Percentiles rank a stretch among this genome's conserved stretches.
These are phyloP conservation scores for Fusarium concolor DNA, from an alignment of 2,329 filamentous ascomycete species.

Conservation along the genomic window DNA sequence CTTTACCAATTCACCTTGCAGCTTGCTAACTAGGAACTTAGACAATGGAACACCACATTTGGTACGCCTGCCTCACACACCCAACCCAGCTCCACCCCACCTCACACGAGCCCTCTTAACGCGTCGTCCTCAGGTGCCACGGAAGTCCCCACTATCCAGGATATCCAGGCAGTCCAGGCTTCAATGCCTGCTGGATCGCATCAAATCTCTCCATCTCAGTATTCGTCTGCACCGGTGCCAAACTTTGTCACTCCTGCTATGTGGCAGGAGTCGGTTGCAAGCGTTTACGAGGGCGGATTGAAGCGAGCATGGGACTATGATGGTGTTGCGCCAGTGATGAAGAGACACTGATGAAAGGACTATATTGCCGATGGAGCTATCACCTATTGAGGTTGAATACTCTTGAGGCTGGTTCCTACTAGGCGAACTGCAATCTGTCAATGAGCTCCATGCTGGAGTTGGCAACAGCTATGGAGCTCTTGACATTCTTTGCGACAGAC, in stretches of 20 bases:
- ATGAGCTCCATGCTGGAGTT: not conserved
- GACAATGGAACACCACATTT: conserved; percentile 96
- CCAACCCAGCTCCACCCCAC: conserved; percentile 49
- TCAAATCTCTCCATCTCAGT: conserved; percentile 62
- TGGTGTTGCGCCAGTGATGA: conserved; percentile 47
- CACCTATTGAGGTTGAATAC: conserved; percentile 12
- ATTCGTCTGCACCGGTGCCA: conserved; percentile 64
- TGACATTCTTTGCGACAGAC: conserved; percentile 1
- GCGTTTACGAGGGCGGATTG: conserved; percentile 73
- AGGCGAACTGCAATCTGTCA: conserved; percentile 1
- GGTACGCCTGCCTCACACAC: conserved; percentile 68
- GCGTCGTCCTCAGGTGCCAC: conserved; percentile 64
- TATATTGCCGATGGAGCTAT: conserved; percentile 13
- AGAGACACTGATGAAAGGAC: conserved; percentile 42
- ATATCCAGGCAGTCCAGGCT: conserved; percentile 61
- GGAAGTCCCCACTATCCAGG: conserved; percentile 66
- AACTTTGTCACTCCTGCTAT: conserved; percentile 76
- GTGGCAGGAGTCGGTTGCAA: conserved; percentile 79
- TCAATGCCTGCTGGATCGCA: conserved; percentile 60
- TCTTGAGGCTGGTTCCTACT: conserved; percentile 25
- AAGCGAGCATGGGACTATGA: conserved; percentile 73
- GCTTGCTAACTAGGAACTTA: conserved; percentile 51
- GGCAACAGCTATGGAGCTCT: not conserved
- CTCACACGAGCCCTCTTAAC: conserved; percentile 65
- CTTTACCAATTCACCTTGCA: not conserved